Evolutionary conservation across 345 rosid species (phyloP).

Genomic region (Aquilaria yunnanensis): DNA sequence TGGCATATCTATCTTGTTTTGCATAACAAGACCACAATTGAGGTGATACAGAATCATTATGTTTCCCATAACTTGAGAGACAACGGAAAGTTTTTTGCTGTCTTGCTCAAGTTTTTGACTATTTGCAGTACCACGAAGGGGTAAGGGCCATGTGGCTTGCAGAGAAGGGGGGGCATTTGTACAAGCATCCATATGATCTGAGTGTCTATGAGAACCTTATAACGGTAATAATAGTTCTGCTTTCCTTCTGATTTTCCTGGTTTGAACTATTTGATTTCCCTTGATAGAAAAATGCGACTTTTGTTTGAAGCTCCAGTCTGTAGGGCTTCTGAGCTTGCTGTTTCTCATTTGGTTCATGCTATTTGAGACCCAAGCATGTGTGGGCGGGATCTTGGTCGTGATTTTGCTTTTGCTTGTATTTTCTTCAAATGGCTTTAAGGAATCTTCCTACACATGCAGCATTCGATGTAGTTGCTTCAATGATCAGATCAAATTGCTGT

Average conservation of each 20-base stretch:
- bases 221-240: constrained; percentile 29
- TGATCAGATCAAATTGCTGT: too few relatives aligned
- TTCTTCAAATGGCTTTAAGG: too few relatives aligned
- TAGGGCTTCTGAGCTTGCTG: neutral
- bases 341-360: neutral
- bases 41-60: constrained; percentile 38
- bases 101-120: constrained; percentile 8
- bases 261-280: neutral
- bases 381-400: too few relatives aligned
- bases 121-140: constrained; percentile 81
- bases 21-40: constrained; percentile 88
- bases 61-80: neutral
- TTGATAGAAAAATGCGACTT: too few relatives aligned
- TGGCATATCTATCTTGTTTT: constrained; percentile 84
- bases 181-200: constrained; percentile 84
- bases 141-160: constrained; percentile 95
- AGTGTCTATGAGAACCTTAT: constrained; percentile 67
- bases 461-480: too few relatives aligned
- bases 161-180: constrained; percentile 76
- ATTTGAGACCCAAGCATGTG: too few relatives aligned
- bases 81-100: neutral
- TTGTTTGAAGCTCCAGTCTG: too few relatives aligned
- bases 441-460: too few relatives aligned
- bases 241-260: neutral
- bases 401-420: too few relatives aligned